Evolutionary conservation across 805 yeast genomes (phyloP).

Genomic region (Pichia manshurica): DNA sequence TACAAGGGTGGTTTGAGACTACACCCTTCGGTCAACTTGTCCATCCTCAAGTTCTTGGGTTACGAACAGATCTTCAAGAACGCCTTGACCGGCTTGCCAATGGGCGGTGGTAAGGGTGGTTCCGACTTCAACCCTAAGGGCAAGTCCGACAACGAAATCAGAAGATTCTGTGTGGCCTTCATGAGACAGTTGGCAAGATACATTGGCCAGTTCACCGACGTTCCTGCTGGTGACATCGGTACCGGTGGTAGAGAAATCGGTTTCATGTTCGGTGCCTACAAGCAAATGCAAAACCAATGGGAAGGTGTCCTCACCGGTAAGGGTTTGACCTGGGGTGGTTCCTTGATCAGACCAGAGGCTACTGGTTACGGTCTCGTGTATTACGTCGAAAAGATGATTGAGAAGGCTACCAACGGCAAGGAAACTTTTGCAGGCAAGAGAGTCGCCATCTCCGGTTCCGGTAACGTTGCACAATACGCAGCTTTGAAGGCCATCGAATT

Average conservation of each 20-base stretch:
- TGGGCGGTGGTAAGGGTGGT: slow-evolving; percentile 99
- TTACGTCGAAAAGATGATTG: slow-evolving; percentile 97
- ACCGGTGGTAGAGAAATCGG: slow-evolving; percentile 97
- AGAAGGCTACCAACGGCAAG: slow-evolving; percentile 82
- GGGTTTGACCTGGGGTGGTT: slow-evolving; percentile 98
- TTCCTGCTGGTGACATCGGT: slow-evolving; percentile 99
- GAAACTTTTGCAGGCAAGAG: slow-evolving; percentile 89
- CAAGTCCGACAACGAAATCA: slow-evolving; percentile 85
- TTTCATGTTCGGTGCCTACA: slow-evolving; percentile 95
- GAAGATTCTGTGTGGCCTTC: slow-evolving; percentile 94
- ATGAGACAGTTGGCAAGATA: slow-evolving; percentile 94
- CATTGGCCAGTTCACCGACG: slow-evolving; percentile 96
- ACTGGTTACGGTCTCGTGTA: slow-evolving; percentile 97
- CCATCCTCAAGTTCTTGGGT: slow-evolving; percentile 93
- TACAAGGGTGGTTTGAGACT: slow-evolving; percentile 98
- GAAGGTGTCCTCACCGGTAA: slow-evolving; percentile 98
- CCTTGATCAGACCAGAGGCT: slow-evolving; percentile 98
- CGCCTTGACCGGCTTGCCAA: slow-evolving; percentile 92
- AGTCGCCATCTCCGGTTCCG: slow-evolving; percentile 96
- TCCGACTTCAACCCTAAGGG: slow-evolving; percentile 97
- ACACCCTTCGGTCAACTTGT: slow-evolving; percentile 94
- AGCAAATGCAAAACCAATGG: slow-evolving; percentile 82
- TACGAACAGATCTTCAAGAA: slow-evolving; percentile 98
- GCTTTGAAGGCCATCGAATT: slow-evolving; percentile 95
- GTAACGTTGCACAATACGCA: slow-evolving; percentile 99